Evolutionary conservation across 441 rosid species (phyloP).

Genomic region (Gossypium schwendimanii): DNA sequence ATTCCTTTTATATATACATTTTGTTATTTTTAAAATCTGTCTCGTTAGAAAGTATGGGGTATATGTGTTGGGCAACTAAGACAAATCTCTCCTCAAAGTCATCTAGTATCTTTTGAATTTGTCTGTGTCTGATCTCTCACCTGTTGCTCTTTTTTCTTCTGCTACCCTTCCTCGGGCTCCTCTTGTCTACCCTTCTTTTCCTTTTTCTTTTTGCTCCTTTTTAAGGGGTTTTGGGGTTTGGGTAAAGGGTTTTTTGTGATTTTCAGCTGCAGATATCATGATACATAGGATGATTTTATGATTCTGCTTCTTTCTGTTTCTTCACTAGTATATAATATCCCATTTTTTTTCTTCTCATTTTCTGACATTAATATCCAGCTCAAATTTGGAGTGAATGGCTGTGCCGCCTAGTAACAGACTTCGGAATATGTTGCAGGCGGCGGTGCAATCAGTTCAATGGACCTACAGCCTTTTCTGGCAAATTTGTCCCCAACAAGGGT

Average conservation of each 20-base stretch:
- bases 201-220: neutral
- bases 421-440: slow-evolving; percentile 64
- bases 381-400: slow-evolving; percentile 25
- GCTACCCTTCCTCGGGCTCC: slow-evolving; percentile 6
- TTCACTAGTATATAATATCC: neutral
- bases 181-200: slow-evolving; percentile 10
- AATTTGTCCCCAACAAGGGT: slow-evolving; percentile 90
- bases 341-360: too few species aligned
- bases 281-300: neutral
- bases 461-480: slow-evolving; percentile 92
- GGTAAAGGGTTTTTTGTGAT: slow-evolving; percentile 17
- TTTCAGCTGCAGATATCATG: slow-evolving; percentile 15
- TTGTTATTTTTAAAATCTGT: neutral
- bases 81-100: slow-evolving; percentile 12
- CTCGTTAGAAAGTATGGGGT: neutral
- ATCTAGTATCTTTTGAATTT: slow-evolving; percentile 19
- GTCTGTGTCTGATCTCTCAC: neutral
- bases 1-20: neutral
- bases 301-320: neutral
- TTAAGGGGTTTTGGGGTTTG: neutral
- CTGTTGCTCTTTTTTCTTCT: slow-evolving; percentile 20
- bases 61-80: slow-evolving; percentile 5
- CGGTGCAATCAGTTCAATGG: slow-evolving; percentile 90
- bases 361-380: neutral
- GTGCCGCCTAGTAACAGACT: slow-evolving; percentile 45